Conservation (phyloP, 2,329 filamentous ascomycete species). For the Alternaria consortialis region DNA sequence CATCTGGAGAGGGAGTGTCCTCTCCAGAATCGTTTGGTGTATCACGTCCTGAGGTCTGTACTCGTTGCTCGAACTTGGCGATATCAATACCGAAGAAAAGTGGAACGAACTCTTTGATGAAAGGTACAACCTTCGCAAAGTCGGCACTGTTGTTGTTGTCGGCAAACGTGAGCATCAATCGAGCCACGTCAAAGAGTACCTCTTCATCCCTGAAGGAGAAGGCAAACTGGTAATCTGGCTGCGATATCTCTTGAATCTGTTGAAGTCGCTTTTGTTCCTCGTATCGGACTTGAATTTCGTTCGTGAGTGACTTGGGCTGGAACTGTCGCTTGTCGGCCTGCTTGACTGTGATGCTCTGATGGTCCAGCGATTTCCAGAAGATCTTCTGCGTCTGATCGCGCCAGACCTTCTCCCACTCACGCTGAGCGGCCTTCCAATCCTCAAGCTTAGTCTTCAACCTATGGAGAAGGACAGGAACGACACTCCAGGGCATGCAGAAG, state of each 20-base stretch:
- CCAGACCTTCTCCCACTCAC: conserved; percentile 99
- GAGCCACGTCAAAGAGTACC: conserved; percentile 62
- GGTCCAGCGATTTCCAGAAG: conserved; percentile 95
- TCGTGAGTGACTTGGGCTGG: conserved; percentile 86
- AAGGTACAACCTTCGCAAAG: conserved; percentile 55
- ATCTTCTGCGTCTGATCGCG: conserved; percentile 93
- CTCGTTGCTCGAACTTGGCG: conserved; percentile 72
- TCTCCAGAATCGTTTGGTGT: conserved; percentile 61
- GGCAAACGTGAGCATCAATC: conserved; percentile 56
- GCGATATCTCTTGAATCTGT: conserved; percentile 65
- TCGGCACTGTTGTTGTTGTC: conserved; percentile 55
- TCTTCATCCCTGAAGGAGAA: conserved; percentile 71
- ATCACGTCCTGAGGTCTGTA: conserved; percentile 55
- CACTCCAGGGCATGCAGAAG: conserved; percentile 82
- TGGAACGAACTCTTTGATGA: conserved; percentile 61
- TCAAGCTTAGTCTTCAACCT: conserved; percentile 95
- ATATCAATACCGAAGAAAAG: conserved; percentile 60
- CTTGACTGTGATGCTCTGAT: conserved; percentile 92
- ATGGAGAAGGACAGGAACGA: conserved; percentile 87
- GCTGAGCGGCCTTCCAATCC: conserved; percentile 95
- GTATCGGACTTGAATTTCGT: conserved; percentile 89
- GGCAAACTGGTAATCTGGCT: conserved; percentile 75
- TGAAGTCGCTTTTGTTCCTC: conserved; percentile 85
- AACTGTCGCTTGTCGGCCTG: conserved; percentile 90
- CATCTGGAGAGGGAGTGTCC: conserved; percentile 72